A percentile compares a stretch with the other conserved stretches of the same genome.
These are phyloP conservation scores for Neofusicoccum ribis DNA, from an alignment of 2,329 filamentous ascomycete species.

Conservation along the genomic window DNA sequence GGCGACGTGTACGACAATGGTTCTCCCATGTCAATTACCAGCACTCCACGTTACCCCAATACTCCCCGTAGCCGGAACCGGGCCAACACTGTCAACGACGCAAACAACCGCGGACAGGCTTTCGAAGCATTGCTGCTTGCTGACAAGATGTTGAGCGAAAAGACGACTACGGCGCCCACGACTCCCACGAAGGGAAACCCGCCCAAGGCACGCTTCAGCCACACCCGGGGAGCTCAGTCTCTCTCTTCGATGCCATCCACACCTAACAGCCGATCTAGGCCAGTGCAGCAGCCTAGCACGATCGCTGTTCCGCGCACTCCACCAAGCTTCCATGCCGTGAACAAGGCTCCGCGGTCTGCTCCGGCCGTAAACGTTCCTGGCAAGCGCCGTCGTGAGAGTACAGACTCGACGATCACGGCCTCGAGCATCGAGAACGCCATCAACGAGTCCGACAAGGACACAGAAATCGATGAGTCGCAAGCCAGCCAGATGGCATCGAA, in stretches of 20 bases:
- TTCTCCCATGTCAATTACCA: conserved; percentile 59
- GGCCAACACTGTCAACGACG: conserved; percentile 24
- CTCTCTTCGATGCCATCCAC: conserved; percentile 83
- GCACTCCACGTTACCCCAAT: conserved; percentile 37
- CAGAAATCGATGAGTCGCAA: conserved; percentile 68
- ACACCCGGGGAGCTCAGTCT: conserved; percentile 76
- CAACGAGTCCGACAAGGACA: conserved; percentile 65
- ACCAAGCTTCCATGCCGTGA: conserved; percentile 46
- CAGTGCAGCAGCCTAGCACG: conserved; percentile 59
- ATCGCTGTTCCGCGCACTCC: conserved; percentile 55
- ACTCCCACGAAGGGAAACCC: conserved; percentile 60
- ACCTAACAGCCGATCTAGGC: conserved; percentile 57
- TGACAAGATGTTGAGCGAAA: conserved; percentile 75
- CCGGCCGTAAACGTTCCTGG: conserved; percentile 37
- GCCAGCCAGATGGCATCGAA: conserved; percentile 76
- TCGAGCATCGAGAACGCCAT: conserved; percentile 43
- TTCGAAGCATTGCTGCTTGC: conserved; percentile 76
- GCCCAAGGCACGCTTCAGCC: conserved; percentile 57
- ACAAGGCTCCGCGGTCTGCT: conserved; percentile 44
- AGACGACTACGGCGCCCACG: conserved; percentile 71
- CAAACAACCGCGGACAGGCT: conserved; percentile 51
- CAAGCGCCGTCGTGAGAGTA: conserved; percentile 61
- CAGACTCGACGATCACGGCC: conserved; percentile 58
- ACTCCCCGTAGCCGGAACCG: conserved; percentile 28
- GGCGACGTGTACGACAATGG: conserved; percentile 58